phyloP scores from a whole-genome alignment of 2,329 filamentous ascomycete species.

The Ceratocystis cacaofunesta region DNA sequence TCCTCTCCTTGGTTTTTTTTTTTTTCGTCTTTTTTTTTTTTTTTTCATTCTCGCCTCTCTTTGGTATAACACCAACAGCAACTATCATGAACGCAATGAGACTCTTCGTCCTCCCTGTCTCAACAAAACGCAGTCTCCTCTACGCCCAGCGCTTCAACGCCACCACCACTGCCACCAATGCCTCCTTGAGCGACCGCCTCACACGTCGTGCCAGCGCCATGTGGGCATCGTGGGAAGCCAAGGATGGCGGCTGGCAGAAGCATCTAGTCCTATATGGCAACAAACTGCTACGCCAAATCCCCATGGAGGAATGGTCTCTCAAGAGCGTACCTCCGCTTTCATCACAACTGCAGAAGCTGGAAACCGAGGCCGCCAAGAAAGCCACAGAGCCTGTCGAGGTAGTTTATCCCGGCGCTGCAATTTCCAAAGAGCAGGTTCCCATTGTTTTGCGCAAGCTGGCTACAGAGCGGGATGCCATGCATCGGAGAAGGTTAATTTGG shows the following conservation, averaged over 20 bases:
- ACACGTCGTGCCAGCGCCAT: slow-evolving; percentile 57
- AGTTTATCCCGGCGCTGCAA: slow-evolving; percentile 57
- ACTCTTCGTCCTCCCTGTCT: slow-evolving; percentile 84
- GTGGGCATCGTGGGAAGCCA: slow-evolving; percentile 80
- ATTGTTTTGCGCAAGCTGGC: slow-evolving; percentile 55
- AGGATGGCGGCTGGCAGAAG: slow-evolving; percentile 75
- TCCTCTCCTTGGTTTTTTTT: background rate
- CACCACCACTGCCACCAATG: slow-evolving; percentile 27
- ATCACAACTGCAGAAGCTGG: slow-evolving; percentile 7
- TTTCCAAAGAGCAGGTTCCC: slow-evolving; percentile 48
- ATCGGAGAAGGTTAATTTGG: slow-evolving; percentile 63
- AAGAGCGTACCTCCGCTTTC: slow-evolving; percentile 84
- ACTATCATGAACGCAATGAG: slow-evolving; percentile 47
- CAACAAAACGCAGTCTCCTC: slow-evolving; percentile 76
- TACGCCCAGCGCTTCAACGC: slow-evolving; percentile 69
- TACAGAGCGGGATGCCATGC: slow-evolving; percentile 64
- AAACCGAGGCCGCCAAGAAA: slow-evolving; percentile 22
- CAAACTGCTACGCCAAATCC: slow-evolving; percentile 67
- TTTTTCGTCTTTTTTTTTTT: background rate
- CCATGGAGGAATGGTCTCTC: slow-evolving; percentile 94
- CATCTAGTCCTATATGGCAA: slow-evolving; percentile 78
- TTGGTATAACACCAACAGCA: background rate
- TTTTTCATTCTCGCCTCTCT: background rate
- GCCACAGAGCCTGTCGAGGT: slow-evolving; percentile 43
- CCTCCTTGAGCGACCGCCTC: slow-evolving; percentile 43